Evolutionary conservation across 306 rosid genomes (phyloP), one percentile per base, ranked within the genome.

Genomic region (Begonia loranthoides): DNA sequence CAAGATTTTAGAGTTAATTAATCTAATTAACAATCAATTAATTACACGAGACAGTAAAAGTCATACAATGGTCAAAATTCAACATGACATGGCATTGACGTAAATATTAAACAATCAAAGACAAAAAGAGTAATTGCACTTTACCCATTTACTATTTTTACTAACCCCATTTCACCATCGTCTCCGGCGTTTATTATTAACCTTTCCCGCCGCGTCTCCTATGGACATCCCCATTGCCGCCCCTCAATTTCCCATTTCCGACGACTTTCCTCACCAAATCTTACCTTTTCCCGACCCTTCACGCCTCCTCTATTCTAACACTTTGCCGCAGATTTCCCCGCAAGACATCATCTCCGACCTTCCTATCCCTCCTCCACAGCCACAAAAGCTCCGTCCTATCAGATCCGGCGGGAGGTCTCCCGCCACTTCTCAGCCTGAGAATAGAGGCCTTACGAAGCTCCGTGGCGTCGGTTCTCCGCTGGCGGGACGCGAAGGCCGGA

Each of bases 321-420:
- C 72, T 9, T 53, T 58, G 39, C 33, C 70, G 22, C 51, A 36
- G 56, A 13, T 69, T 57, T 69, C 61, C 50, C 45, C 71, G 1
- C 40, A 55, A 2, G 61, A 67, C 33, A 11, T 53, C 40, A 24
- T 65, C 59, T 22, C 62, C 34, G 60, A 51, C 58, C 43, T 46
- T 6, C 64, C 66, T 7, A 54, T 43, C 72, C 66, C 61, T 47
- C 76, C 73, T 57, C 78, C 79, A 51, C 76, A 73, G 58, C 76
- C 84, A 15, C 94, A 80, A 70, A 90, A 85, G 62, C 97, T 90
- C 62, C 92, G 86, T 11, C 92, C 96, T 9, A 76, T 85, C 54
- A 63, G 97, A 61, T 61, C 59, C 75, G 63, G 41, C 68, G 66
- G 51, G 19, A 44, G 73, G 70, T 58, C 61, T 8, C 67, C 80